Base-by-base conservation (phyloP, 108 stramenopile species). In the Chaetoceros tenuissimus region DNA sequence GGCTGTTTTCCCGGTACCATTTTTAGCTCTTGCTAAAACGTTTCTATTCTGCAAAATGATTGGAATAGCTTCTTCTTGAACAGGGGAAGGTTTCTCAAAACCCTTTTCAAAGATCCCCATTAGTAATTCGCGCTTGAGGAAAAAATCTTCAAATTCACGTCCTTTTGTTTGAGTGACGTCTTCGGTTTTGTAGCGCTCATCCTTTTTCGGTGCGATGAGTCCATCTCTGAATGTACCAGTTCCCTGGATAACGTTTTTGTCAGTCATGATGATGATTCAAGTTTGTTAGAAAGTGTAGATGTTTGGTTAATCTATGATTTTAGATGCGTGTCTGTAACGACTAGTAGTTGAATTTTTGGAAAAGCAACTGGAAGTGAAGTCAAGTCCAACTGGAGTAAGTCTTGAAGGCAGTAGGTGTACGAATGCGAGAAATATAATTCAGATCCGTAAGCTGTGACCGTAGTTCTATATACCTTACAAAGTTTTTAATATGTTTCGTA, bases 41-140 rank as follows among this genome's bases (percentile, higher is more conserved):
- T 98, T 96, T 31, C 96, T 78, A 69, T 90, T 87, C 66, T 92
- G 94, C 48, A 98, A 71, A 55, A 96, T 92, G 60, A 97, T 95
- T 24, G 98, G 98, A 57, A 99, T 97, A 17, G 95, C 96, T 67
- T 97, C 95, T 67, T 99, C 97, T 73, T 99, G 98, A 44, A 99
- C 93, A 24, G 97, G 97, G 31, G 84, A 85, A n/a, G 98, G 98
- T 59, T 90, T 83, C 63, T 99, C 98, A 51, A 97, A 99, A 19
- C 98, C 98, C 79, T 96, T 97, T 72, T 99, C 97, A 66, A 96
- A 98, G 47, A 99, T 98, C 29, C 97, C 98, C 97, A 97, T 98
- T 43, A 99, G 72, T 7, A 98, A 83, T 64, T 97, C 96, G 47
- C 88, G 77, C 75, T 93, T 89, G 55, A 95, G 78, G 64, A 93